Base-by-base conservation (phyloP, 108 stramenopile genomes). In the Conticribra weissflogii region DNA sequence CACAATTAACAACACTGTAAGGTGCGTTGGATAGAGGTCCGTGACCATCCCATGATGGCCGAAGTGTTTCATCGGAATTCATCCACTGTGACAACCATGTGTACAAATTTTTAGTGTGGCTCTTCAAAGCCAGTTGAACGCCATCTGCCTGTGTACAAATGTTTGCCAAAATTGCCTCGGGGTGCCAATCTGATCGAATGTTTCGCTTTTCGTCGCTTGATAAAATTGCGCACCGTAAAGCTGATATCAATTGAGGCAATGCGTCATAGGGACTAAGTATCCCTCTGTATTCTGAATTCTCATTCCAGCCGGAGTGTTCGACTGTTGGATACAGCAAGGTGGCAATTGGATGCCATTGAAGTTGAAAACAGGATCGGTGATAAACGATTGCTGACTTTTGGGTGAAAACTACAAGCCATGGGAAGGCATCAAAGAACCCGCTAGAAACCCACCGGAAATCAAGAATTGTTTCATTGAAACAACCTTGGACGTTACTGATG, bases 111-210 rank as follows among this genome's bases (percentile, higher is more conserved):
- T 59, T 52, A 1, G 88, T 76, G 28, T 73, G 54, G 28, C 66
- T 68, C 18, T 70, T 53, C 32, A 90, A 68, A 3, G 90, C 87
- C 18, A 61, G 41, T 19, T 84, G 80, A 12, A 78, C 76, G 16
- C 92, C 92, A 61, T 72, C 60, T 36, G 65, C 70, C 29, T 88
- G 86, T 5, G 81, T 85, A 47, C 85, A 90, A 49, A 91, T 53
- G 59, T 66, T 74, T 4, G 90, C 87, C 16, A 94, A 62, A 45
- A 91, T 68, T 19, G 87, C 81, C 59, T 94, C 93, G 3, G 93
- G 90, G 63, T 89, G 80, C 90, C 90, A 94, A 52, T 91, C 90
- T 24, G 85, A 82, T 16, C 83, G 49, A 29, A 87, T 23, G 28
- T 54, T 55, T 14, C 34, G 51, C 12, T 59, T 49, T 54, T 89